phyloP scores from a whole-genome alignment of 1,284 basidiomycete species.

The Microstroma glucosiphilum region DNA sequence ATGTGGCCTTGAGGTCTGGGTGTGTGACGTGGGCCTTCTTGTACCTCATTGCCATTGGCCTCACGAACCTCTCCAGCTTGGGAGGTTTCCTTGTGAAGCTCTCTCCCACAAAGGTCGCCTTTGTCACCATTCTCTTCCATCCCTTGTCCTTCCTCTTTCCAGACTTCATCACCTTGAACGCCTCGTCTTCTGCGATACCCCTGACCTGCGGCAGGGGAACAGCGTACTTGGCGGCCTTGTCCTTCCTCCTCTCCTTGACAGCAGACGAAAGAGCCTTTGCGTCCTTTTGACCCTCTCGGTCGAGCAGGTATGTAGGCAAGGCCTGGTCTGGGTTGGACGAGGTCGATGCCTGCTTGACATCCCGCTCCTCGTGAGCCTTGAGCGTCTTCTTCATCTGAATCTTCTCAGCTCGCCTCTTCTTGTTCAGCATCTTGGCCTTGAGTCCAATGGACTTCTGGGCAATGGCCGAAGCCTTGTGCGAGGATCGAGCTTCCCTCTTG shows the following conservation, averaged over 20 bases:
- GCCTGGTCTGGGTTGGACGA: conserved; percentile 45
- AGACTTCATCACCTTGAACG: conserved; percentile 98
- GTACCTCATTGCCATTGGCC: conserved; percentile 93
- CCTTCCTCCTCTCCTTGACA: conserved; percentile 97
- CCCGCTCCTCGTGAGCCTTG: conserved; percentile 96
- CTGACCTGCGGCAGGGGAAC: conserved; percentile 94
- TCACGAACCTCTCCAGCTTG: conserved; percentile 96
- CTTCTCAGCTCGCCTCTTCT: conserved; percentile 92
- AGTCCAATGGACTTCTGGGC: conserved; percentile 93
- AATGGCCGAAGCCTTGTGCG: conserved; percentile 76
- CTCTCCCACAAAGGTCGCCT: conserved; percentile 97
- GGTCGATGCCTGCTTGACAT: conserved; percentile 61
- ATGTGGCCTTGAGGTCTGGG: conserved; percentile 95
- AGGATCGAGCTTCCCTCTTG: conserved; percentile 83
- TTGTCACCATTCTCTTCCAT: conserved; percentile 99
- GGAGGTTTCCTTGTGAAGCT: conserved; percentile 97
- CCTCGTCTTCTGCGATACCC: conserved; percentile 98
- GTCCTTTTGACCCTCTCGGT: conserved; percentile 92
- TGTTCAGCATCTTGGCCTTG: conserved; percentile 95
- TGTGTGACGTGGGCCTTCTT: conserved; percentile 99
- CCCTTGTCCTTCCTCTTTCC: conserved; percentile 94
- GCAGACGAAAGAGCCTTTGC: conserved; percentile 95
- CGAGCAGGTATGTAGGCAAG: conserved; percentile 73
- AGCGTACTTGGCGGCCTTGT: conserved; percentile 96
- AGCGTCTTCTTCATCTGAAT: conserved; percentile 98